These are phyloP conservation scores for Rhazya stricta DNA, from an alignment of 257 asterid species.

Conservation along the genomic window DNA sequence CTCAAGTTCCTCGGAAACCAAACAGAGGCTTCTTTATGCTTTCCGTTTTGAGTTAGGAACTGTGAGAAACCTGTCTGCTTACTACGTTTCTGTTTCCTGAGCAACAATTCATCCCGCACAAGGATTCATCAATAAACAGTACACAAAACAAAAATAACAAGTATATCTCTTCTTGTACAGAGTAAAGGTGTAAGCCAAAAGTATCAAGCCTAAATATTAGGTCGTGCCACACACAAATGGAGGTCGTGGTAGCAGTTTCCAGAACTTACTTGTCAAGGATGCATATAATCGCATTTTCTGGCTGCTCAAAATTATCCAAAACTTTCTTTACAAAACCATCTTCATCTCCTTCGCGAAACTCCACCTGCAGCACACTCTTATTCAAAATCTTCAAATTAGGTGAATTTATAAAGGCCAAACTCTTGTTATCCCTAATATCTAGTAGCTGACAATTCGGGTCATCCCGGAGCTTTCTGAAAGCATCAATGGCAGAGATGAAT, in stretches of 20 bases:
- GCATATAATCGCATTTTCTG: slow-evolving; percentile 51
- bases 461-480: slow-evolving; percentile 71
- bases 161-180: background rate
- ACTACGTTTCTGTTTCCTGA: background rate
- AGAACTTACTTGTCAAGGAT: slow-evolving; percentile 84
- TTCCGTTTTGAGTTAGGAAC: too few species aligned
- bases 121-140: background rate
- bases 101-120: background rate
- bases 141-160: background rate
- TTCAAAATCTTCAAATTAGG: slow-evolving; percentile 72
- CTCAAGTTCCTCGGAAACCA: background rate
- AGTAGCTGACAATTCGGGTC: slow-evolving; percentile 67
- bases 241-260: background rate
- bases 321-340: slow-evolving; percentile 65
- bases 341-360: slow-evolving; percentile 66
- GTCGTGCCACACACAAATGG: background rate
- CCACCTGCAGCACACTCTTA: slow-evolving; percentile 62
- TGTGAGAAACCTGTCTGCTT: background rate
- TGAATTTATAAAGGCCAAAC: slow-evolving; percentile 50
- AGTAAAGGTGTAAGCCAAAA: background rate
- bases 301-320: slow-evolving; percentile 52
- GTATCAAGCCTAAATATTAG: background rate
- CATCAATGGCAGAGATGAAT: slow-evolving; percentile 71
- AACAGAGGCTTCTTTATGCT: background rate
- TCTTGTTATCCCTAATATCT: slow-evolving; percentile 75